Evolutionary conservation across 2,329 filamentous ascomycete genomes (phyloP).

Genomic region (Monosporascus ibericus): DNA sequence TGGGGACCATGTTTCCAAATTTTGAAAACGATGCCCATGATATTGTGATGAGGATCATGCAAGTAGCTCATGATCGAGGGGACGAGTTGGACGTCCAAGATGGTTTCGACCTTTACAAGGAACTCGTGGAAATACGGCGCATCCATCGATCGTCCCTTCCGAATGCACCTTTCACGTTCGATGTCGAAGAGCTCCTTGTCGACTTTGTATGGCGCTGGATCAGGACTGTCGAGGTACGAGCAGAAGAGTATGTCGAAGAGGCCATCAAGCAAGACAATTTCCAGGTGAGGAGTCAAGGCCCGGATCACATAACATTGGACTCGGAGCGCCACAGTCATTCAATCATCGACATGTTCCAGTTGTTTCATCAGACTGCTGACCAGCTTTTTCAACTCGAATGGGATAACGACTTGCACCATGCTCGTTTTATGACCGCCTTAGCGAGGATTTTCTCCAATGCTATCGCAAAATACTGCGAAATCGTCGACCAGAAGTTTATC

Average conservation of each 20-base stretch:
- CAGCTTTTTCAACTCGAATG: constrained; percentile 82
- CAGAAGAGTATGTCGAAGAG: constrained; percentile 79
- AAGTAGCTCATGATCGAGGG: constrained; percentile 60
- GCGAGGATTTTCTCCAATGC: constrained; percentile 79
- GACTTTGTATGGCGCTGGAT: constrained; percentile 98
- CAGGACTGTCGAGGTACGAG: constrained; percentile 67
- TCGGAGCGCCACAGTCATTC: constrained; percentile 89
- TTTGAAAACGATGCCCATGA: constrained; percentile 87
- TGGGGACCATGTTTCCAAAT: constrained; percentile 78
- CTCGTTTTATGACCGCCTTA: constrained; percentile 93
- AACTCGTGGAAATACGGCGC: constrained; percentile 75
- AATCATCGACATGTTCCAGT: constrained; percentile 85
- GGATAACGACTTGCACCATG: constrained; percentile 89
- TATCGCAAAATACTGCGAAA: constrained; percentile 83
- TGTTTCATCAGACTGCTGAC: constrained; percentile 88
- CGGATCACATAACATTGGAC: constrained; percentile 60
- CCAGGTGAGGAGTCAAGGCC: constrained; percentile 61
- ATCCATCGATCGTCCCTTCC: constrained; percentile 75
- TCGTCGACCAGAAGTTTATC: constrained; percentile 77
- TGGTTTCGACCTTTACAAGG: constrained; percentile 88
- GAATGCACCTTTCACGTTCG: constrained; percentile 71
- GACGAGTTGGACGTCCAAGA: constrained; percentile 82
- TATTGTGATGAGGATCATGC: constrained; percentile 74
- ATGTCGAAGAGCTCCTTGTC: constrained; percentile 78
- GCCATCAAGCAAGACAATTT: constrained; percentile 90